These are phyloP conservation scores for Penicillium sp. DNA, from an alignment of 2,329 filamentous ascomycete species.

Conservation along the genomic window DNA sequence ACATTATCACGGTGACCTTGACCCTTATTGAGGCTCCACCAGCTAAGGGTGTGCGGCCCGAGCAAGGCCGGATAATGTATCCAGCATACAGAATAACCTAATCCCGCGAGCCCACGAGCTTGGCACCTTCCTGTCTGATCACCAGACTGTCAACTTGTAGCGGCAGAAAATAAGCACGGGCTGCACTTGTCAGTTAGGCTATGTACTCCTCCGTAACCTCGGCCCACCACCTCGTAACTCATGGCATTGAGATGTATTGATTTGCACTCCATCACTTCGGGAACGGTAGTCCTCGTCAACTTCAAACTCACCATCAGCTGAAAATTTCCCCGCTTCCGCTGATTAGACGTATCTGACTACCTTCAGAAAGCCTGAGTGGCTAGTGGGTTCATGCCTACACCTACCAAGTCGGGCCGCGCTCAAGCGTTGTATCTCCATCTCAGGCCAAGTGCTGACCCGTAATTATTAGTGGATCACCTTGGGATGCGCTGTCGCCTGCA, in stretches of 20 bases:
- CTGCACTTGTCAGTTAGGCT: constrained; percentile 8
- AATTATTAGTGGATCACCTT: neutral
- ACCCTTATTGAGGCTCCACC: too few relatives aligned
- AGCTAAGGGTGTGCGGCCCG: neutral
- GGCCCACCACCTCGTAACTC: neutral
- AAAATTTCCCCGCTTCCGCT: constrained; percentile 14
- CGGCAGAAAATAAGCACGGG: constrained; percentile 1
- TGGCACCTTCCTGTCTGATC: constrained; percentile 1
- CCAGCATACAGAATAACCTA: neutral
- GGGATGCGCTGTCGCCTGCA: neutral
- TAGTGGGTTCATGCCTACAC: neutral
- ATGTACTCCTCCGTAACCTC: constrained; percentile 7
- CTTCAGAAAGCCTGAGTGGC: too few relatives aligned
- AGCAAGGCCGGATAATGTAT: neutral
- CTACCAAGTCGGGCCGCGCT: neutral
- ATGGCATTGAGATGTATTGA: too few relatives aligned
- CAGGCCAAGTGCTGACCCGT: neutral
- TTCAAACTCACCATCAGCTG: neutral
- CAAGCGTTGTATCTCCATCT: neutral
- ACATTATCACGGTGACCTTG: too few relatives aligned
- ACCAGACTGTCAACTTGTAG: constrained; percentile 6
- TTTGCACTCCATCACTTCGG: neutral
- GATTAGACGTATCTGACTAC: constrained; percentile 6
- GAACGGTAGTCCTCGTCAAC: neutral
- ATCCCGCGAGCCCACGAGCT: too few relatives aligned